Evolutionary conservation across 441 rosid genomes (phyloP).

Genomic region (Heliophila coronopifolia): DNA sequence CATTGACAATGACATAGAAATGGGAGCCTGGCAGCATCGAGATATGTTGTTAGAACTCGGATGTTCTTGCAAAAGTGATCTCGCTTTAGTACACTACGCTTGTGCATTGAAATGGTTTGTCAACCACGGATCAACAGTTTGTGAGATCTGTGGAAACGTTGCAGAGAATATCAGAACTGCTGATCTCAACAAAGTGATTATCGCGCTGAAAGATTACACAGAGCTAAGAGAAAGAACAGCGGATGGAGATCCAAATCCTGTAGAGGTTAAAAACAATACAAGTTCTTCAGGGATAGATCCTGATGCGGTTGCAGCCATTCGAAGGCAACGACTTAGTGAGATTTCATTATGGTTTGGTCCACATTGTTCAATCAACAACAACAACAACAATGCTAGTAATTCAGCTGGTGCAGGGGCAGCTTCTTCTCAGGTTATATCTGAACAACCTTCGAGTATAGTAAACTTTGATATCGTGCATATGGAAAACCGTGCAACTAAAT

Average conservation of each 20-base stretch:
- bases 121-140: conserved; percentile 78
- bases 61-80: conserved; percentile 83
- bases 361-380: conserved; percentile 29
- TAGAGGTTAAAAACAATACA: conserved; percentile 28
- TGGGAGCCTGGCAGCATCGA: conserved; percentile 50
- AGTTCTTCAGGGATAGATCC: conserved; percentile 62
- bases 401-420: conserved; percentile 25
- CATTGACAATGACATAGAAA: conserved; percentile 45
- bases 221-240: conserved; percentile 75
- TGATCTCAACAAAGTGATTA: conserved; percentile 57
- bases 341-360: conserved; percentile 82
- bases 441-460: conserved; percentile 45
- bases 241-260: conserved; percentile 70
- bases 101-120: conserved; percentile 97
- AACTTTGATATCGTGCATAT: conserved; percentile 43
- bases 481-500: conserved; percentile 69
- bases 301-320: conserved; percentile 86
- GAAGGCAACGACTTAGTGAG: conserved; percentile 84
- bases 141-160: conserved; percentile 72
- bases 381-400: conserved; percentile 17
- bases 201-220: conserved; percentile 68
- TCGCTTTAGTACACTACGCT: conserved; percentile 78
- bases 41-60: conserved; percentile 69
- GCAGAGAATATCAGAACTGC: conserved; percentile 50
- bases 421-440: conserved; percentile 53